Base-by-base conservation (phyloP, 2,329 filamentous ascomycete genomes). In the Epichloe amarillans region DNA sequence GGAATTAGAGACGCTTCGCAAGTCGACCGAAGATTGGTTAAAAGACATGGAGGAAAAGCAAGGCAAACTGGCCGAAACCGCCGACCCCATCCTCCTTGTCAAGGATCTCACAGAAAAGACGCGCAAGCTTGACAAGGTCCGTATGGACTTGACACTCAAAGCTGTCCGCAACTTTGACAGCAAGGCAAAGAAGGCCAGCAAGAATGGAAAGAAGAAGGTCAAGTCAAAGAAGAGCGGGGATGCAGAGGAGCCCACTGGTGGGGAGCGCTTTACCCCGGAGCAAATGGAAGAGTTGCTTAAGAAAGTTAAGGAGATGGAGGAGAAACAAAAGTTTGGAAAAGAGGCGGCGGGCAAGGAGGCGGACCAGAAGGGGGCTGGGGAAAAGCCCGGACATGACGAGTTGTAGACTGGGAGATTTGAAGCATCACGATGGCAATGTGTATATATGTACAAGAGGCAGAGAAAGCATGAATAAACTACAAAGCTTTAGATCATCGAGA, bases 1-100 rank as follows among this genome's bases (percentile, higher is more conserved):
- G 41, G 71, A 75, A 46, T 72, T 93, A 23, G 76, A 82, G 48
- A 73, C 77, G 11, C 69, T 81, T 17, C 79, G 83, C 60, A 76
- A 80, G 30, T 75, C 78, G 14, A 79, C 83, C 17, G 70, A 75
- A 15, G 72, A 76, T 19, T 98, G 91, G 91, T 74, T 98, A 19
- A 77, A 82, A 35, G 77, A 84, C 56, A 84, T 86, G 62, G 69
- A 86, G 46, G 71, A 75, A 2, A 76, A 77, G 58, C 91, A 97
- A 66, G 78, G 82, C 33, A 82, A 80, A 57, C 78, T 95, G 3
- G 70, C 75, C 15, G 69, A 73, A 2, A 81, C 82, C 2, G 86
- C 88, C 10, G 82, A 97, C 57, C 86, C 88, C 0, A 82, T 83
- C 6, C 73, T 95, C 8, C 75, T 84, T 0, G 71, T 82, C 56